These are phyloP conservation scores for Lophiotrema nucula DNA, from an alignment of 495 filamentous ascomycete species.

Conservation along the genomic window DNA sequence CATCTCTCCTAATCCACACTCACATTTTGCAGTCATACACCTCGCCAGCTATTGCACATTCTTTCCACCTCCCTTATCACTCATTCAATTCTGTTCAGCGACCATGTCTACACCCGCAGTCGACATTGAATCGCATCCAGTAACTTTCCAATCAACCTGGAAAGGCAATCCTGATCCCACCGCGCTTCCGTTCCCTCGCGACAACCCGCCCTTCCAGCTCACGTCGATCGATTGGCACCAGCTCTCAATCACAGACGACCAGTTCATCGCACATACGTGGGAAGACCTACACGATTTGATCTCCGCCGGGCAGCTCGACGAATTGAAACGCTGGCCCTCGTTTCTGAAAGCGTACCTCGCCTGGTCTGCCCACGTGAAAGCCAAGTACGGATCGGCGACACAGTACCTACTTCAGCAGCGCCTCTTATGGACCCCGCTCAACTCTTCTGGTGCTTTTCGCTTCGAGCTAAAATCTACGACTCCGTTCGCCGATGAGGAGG, in stretches of 20 bases:
- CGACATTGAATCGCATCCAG: background rate
- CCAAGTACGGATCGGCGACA: conserved; percentile 71
- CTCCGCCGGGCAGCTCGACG: conserved; percentile 66
- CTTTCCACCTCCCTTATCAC: too few species aligned
- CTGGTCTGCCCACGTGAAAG: conserved; percentile 70
- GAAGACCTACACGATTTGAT: conserved; percentile 36
- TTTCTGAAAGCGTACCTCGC: conserved; percentile 79
- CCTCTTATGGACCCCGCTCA: conserved; percentile 63
- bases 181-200: conserved; percentile 26
- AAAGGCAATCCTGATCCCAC: conserved; percentile 24
- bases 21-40: too few species aligned
- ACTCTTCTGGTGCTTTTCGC: conserved; percentile 38
- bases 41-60: too few species aligned
- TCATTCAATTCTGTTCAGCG: too few species aligned
- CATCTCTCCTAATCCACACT: too few species aligned
- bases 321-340: conserved; percentile 77
- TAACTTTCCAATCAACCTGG: conserved; percentile 25
- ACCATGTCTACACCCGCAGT: too few species aligned
- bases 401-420: conserved; percentile 72
- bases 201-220: conserved; percentile 40
- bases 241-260: conserved; percentile 37
- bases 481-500: conserved; percentile 68
- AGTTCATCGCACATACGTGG: conserved; percentile 41
- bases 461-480: conserved; percentile 52
- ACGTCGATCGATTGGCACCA: conserved; percentile 39